Evolutionary conservation across 192 early-diverging fungal species (phyloP).

Genomic region (Haplosporangium gracile): DNA sequence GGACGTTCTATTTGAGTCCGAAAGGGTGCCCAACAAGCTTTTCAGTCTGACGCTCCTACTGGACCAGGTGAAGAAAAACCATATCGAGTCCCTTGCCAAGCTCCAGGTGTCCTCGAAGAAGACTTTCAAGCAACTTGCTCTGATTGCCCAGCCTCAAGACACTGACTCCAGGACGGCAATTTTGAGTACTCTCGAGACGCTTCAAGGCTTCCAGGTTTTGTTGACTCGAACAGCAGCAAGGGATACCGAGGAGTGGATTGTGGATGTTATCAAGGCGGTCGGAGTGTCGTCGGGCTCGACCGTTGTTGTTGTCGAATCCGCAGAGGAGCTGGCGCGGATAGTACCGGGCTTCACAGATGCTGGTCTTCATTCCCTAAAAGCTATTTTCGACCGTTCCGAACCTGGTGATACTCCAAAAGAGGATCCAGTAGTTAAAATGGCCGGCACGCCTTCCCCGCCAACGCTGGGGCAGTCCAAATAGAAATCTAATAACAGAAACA

Average conservation of each 20-base stretch:
- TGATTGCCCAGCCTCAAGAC: background rate
- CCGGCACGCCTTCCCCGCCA: too few relatives aligned
- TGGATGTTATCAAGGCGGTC: background rate
- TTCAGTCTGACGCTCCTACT: background rate
- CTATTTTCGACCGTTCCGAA: background rate
- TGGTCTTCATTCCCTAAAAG: background rate
- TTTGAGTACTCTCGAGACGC: background rate
- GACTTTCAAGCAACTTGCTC: background rate
- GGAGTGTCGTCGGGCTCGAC: background rate
- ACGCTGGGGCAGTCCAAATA: too few relatives aligned
- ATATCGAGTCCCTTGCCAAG: background rate
- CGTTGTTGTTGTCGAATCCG: background rate
- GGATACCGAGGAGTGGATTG: background rate
- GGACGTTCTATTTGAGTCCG: background rate
- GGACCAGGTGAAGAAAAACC: background rate
- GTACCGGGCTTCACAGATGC: background rate
- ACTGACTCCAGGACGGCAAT: background rate
- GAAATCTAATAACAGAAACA: too few relatives aligned
- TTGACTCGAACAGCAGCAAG: background rate
- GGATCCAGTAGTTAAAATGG: too few relatives aligned
- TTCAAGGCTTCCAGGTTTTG: background rate
- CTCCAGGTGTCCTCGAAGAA: background rate
- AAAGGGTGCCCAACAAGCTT: background rate
- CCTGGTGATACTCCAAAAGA: background rate
- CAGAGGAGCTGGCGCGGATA: background rate